Evolutionary conservation across 495 filamentous ascomycete genomes (phyloP), one percentile per base, ranked within the genome.

Genomic region (Aspergillus haitiensis): DNA sequence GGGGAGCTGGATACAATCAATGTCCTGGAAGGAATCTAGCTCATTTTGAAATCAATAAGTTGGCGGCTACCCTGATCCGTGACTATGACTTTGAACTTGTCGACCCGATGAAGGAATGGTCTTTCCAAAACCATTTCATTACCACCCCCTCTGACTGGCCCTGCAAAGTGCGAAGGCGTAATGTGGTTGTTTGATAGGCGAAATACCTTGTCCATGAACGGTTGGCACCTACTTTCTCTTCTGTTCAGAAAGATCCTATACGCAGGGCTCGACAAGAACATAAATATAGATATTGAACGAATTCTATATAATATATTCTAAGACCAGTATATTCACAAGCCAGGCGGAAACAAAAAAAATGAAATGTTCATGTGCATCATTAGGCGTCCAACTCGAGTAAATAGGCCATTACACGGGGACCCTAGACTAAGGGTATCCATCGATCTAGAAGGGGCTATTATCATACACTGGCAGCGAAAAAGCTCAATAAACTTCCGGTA

Each of bases 401-500:
- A 47, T 7, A 21, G 16, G n/a, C 44, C 6, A 47, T 40, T 10
- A 7, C n/a, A n/a, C 10, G 7, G 9, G 6, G n/a, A n/a, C 21
- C 21, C 3, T 40, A 40, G 37, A 10, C 16, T 21, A 5, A 9
- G 16, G 6, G 27, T 47, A 21, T 47, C 10, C 44, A 18, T 18
- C 44, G 10, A 21, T 16, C 16, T 3, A 27, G 27, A n/a, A 10
- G 37, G 7, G 15, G 2, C 44, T n/a, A 18, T 1, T 31, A 48
- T 60, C 39, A 72, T 46, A 40, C 62, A 36, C 79, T 79, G 21
- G 84, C 81, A 63, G 82, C 86, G 31, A 84, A 74, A 72, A 98
- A 99, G 71, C 93, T 97, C 73, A 92, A 70, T 66, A 98, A 74
- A 78, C 93, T 97, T 12, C 94, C 94, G 45, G 82, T 83, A 5